Base-by-base conservation (phyloP, 2,329 filamentous ascomycete species). In the Aspergillus piperis region DNA sequence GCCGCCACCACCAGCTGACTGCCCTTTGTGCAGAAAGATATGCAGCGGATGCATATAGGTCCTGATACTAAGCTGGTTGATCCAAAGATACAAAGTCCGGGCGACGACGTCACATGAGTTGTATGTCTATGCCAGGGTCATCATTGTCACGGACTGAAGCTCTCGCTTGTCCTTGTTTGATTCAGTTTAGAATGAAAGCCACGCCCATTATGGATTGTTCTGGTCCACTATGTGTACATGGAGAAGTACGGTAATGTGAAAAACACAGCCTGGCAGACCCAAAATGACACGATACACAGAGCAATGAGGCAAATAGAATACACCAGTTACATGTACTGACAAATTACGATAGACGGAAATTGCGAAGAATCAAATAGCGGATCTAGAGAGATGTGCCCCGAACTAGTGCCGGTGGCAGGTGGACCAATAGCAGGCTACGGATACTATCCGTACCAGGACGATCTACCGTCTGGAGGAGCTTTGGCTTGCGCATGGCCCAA, bases 381-480 rank as follows among this genome's bases (percentile, higher is more conserved):
- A 64, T 64, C 62, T 64, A 27, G 49, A 17, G 39, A 38, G 27
- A 59, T 62, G 55, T 64, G 64, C 62, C 64, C 64, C 64, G 58
- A 53, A 32, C 48, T 61, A 63, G 59, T 58, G 41, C 27, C 56
- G 39, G 48, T n/a, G 50, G 36, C 32, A 27, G 36, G 27, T 27
- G 17, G 36, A 23, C 62, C 62, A 66, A 61, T 64, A 41, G 53
- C 13, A 38, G 23, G 48, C 50, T 52, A 11, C 11, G 7, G 36
- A 55, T 53, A 55, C 56, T 58, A 36, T 32, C 51, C 36, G 51
- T 38, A 39, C 27, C 51, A 39, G 50, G 51, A 44, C 39, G 58
- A 59, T 63, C 60, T 53, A 53, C 57, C 58, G 56, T 57, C 53
- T 25, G 57, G 49, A 57, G 36, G 49, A 62, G 51, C 42, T 32